phyloP scores from a whole-genome alignment of 768 basidiomycete species.

The Tricholoma furcatifolium region DNA sequence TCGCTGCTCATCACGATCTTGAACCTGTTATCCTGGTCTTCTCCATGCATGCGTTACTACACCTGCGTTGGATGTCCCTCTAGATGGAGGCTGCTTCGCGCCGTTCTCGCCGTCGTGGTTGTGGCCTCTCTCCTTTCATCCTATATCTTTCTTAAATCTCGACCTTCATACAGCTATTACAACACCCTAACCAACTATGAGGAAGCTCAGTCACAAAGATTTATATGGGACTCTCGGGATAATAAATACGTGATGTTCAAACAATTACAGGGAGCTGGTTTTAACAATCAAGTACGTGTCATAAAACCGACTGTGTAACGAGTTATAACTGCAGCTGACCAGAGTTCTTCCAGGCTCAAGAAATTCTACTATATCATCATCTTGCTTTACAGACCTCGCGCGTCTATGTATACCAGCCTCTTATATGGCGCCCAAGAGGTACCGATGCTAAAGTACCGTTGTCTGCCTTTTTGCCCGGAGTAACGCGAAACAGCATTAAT shows the following conservation, averaged over 20 bases:
- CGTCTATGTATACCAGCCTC: constrained; percentile 43
- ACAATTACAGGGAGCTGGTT: constrained; percentile 47
- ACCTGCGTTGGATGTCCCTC: constrained; percentile 3
- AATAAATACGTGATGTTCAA: constrained; percentile 42
- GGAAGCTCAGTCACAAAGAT: constrained; percentile 24
- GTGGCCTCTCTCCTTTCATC: constrained; percentile 19
- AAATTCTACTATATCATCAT: constrained; percentile 46
- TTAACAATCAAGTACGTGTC: constrained; percentile 43
- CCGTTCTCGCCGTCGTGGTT: constrained; percentile 13
- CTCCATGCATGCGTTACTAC: constrained; percentile 19
- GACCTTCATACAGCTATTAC: constrained; percentile 41
- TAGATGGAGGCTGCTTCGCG: constrained; percentile 21
- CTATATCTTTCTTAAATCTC: constrained; percentile 32
- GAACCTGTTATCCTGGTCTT: background rate
- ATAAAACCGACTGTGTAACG: background rate
- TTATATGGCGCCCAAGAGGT: constrained; percentile 45
- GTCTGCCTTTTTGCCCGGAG: constrained; percentile 41
- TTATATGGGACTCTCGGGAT: constrained; percentile 24
- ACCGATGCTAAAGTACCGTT: constrained; percentile 38
- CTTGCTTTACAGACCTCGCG: constrained; percentile 38
- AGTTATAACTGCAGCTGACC: background rate
- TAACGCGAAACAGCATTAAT: constrained; percentile 36
- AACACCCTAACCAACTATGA: constrained; percentile 28
- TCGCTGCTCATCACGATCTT: too few relatives aligned
- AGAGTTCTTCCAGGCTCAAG: constrained; percentile 35